Conservation (phyloP, 164 flowering plant genomes). For the Piper betle region DNA sequence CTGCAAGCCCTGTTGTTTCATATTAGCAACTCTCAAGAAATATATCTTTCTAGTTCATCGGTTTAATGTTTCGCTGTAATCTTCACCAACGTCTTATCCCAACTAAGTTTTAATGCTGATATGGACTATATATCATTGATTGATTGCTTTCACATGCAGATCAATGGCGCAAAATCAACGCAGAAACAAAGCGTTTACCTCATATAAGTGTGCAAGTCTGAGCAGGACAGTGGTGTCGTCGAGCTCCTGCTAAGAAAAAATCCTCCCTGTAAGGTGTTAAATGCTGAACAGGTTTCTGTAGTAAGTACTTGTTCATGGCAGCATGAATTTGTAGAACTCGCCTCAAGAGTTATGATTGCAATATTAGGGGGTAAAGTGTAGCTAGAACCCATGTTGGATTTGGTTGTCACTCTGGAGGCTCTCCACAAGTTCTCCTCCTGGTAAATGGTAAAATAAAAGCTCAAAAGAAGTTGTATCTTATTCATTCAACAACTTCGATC, state of each 20-base stretch:
- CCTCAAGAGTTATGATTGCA: constrained; percentile 83
- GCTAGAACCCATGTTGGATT: constrained; percentile 39
- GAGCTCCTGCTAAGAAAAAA: constrained; percentile 37
- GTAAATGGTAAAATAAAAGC: neutral
- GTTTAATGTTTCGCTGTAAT: neutral
- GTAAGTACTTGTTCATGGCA: neutral
- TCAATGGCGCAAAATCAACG: too few relatives aligned
- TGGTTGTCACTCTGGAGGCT: constrained; percentile 32
- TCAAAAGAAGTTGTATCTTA: too few relatives aligned
- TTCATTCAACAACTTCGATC: neutral
- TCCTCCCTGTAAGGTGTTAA: too few relatives aligned
- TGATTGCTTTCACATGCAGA: too few relatives aligned
- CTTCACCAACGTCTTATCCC: too few relatives aligned
- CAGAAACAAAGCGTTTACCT: constrained; percentile 24
- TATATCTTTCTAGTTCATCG: too few relatives aligned
- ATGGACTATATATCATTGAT: too few relatives aligned
- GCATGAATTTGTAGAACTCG: constrained; percentile 8
- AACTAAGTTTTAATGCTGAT: too few relatives aligned
- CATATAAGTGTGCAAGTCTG: constrained; percentile 72
- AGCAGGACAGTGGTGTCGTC: constrained; percentile 58
- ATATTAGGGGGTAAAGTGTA: constrained; percentile 75
- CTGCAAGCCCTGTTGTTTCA: too few relatives aligned
- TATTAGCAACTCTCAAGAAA: too few relatives aligned
- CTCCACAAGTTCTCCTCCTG: constrained; percentile 51
- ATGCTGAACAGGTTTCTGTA: too few relatives aligned